Base-by-base conservation (phyloP, 2,329 filamentous ascomycete genomes). In the Myriosclerotinia curreyana region DNA sequence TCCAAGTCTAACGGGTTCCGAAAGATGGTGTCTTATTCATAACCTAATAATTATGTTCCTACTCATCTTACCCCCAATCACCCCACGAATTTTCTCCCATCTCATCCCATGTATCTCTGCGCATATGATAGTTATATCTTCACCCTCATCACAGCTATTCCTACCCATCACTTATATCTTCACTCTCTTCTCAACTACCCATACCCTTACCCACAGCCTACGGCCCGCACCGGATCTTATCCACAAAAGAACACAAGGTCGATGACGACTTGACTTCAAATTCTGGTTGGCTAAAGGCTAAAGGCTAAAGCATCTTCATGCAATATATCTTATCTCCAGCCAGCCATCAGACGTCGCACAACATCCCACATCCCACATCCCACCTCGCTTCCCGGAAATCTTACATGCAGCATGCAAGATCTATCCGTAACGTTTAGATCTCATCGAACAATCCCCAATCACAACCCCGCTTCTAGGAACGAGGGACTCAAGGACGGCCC, bases 361-460 rank as follows among this genome's bases (percentile, higher is more conserved):
- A 9, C 31, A 52, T 52, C n/a, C 17, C 34, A 40, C 34, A 2
- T 20, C 42, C n/a, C 8, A 20, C 20, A n/a, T 44, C n/a, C n/a
- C n/a, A n/a, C n/a, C n/a, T n/a, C n/a, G n/a, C n/a, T n/a, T n/a
- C n/a, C n/a, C n/a, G n/a, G n/a, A n/a, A n/a, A 2, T 20, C 42
- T 44, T 20, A 20, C 20, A n/a, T 44, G 42, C 15, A 44, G 42
- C 8, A 54, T 54, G 36, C 36, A 54, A 25, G 52, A 54, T 40
- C 8, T 25, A n/a, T 54, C 36, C 36, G n/a, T 14, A 14, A n/a
- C 52, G 52, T 54, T 54, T 28, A 40, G 52, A 54, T 40, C 42
- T 38, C 17, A 15, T 36, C 38, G 31, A 31, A n/a, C 36, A 25
- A 53, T 36, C 42, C 20, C 42, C 20, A 44, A 44, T 20, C 42